These are phyloP conservation scores for Metschnikowia proteae DNA, from an alignment of 805 yeast species.

Conservation along the genomic window DNA sequence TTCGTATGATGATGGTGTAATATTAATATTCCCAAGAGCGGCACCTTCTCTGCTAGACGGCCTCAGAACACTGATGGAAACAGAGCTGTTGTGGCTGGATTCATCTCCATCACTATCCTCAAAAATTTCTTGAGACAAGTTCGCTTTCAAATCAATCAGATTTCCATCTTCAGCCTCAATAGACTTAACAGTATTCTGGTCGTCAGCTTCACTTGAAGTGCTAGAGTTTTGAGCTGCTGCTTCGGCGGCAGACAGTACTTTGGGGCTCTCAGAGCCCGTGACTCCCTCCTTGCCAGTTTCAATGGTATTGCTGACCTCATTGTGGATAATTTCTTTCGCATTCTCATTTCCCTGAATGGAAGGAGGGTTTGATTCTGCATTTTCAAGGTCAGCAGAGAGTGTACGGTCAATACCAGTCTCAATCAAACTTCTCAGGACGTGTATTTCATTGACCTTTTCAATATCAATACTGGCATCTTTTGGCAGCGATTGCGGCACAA, in stretches of 20 bases:
- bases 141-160: not conserved
- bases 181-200: not conserved
- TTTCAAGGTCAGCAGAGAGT: not conserved
- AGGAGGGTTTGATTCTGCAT: not conserved
- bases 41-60: constrained; percentile 1
- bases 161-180: not conserved
- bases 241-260: not conserved
- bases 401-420: not conserved
- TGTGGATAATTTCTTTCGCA: not conserved
- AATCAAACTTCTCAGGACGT: not conserved
- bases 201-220: not conserved
- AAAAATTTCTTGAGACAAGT: not conserved
- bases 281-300: not conserved
- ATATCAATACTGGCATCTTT: not conserved
- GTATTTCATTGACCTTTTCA: not conserved
- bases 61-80: not conserved
- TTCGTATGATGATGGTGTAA: constrained; percentile 16
- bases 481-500: constrained; percentile 5
- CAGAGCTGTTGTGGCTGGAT: not conserved
- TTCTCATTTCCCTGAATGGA: not conserved
- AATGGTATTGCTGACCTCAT: not conserved
- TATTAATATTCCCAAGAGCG: not conserved
- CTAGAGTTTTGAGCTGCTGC: not conserved
- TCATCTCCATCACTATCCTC: not conserved
- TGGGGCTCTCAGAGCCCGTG: not conserved